Evolutionary conservation across 1,139 yeast genomes (phyloP).

Genomic region (Taphrina flavorubra): DNA sequence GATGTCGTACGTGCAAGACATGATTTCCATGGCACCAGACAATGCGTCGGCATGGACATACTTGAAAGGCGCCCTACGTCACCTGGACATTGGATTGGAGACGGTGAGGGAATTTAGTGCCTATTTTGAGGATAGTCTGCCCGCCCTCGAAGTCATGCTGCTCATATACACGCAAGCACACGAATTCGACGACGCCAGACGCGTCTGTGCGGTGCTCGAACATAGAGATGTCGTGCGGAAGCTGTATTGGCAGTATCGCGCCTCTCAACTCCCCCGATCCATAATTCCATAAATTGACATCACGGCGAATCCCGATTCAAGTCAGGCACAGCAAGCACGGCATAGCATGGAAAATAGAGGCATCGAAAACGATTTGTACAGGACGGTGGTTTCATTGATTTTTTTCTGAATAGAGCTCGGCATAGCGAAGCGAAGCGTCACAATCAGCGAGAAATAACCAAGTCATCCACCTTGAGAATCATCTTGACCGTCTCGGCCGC

Average conservation of each 20-base stretch:
- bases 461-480: constrained; percentile 93
- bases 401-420: background rate
- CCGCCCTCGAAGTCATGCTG: constrained; percentile 71
- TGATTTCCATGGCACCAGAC: constrained; percentile 70
- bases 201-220: constrained; percentile 59
- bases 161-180: constrained; percentile 55
- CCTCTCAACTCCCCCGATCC: too few relatives aligned
- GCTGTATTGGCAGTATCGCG: constrained; percentile 62
- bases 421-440: background rate
- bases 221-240: constrained; percentile 70
- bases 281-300: too few relatives aligned
- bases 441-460: constrained; percentile 72
- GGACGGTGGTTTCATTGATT: background rate
- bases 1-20: constrained; percentile 56
- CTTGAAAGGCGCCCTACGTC: constrained; percentile 54
- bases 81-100: constrained; percentile 44
- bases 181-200: constrained; percentile 52
- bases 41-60: constrained; percentile 92
- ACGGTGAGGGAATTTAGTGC: constrained; percentile 45
- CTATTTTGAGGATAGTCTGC: constrained; percentile 59
- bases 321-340: too few relatives aligned
- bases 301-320: too few relatives aligned
- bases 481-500: constrained; percentile 97
- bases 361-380: background rate
- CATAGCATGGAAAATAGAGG: background rate